phyloP scores from a whole-genome alignment of 495 filamentous ascomycete genomes.

The Podospora didyma region DNA sequence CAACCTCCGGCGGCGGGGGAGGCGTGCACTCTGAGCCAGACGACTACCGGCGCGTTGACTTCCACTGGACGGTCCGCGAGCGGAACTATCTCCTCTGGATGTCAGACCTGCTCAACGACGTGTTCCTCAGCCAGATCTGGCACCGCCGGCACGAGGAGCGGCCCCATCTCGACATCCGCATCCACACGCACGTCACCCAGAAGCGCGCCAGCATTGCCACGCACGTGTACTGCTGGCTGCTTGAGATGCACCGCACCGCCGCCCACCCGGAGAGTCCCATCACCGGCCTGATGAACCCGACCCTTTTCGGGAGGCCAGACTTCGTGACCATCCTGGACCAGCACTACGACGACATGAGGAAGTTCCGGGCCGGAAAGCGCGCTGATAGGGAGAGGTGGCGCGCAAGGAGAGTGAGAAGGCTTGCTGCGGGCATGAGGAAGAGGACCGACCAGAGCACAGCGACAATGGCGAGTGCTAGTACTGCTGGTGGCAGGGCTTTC shows the following conservation, averaged over 20 bases:
- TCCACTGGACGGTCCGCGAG: slow-evolving; percentile 41
- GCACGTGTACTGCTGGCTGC: slow-evolving; percentile 35
- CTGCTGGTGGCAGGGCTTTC: no score
- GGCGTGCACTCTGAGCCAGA: neutral
- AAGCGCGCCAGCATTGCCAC: slow-evolving; percentile 31
- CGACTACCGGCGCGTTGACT: slow-evolving; percentile 32
- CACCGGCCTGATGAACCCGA: slow-evolving; percentile 35
- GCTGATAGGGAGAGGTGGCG: slow-evolving; percentile 19
- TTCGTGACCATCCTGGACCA: slow-evolving; percentile 50
- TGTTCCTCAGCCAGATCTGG: slow-evolving; percentile 16
- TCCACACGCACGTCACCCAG: slow-evolving; percentile 37
- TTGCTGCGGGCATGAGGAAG: no score
- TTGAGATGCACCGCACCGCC: slow-evolving; percentile 34
- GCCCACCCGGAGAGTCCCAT: slow-evolving; percentile 29
- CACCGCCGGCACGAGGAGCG: slow-evolving; percentile 2
- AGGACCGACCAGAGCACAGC: no score
- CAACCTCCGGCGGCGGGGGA: no score
- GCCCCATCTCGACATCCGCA: slow-evolving; percentile 30
- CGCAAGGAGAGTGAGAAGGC: no score
- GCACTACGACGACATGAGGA: slow-evolving; percentile 26
- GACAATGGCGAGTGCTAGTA: no score
- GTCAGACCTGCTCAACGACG: slow-evolving; percentile 34
- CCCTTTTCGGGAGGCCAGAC: slow-evolving; percentile 50
- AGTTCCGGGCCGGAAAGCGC: slow-evolving; percentile 16
- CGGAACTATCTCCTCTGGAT: slow-evolving; percentile 38